phyloP scores from a whole-genome alignment of 2,329 filamentous ascomycete species.

The Annulohypoxylon truncatum region DNA sequence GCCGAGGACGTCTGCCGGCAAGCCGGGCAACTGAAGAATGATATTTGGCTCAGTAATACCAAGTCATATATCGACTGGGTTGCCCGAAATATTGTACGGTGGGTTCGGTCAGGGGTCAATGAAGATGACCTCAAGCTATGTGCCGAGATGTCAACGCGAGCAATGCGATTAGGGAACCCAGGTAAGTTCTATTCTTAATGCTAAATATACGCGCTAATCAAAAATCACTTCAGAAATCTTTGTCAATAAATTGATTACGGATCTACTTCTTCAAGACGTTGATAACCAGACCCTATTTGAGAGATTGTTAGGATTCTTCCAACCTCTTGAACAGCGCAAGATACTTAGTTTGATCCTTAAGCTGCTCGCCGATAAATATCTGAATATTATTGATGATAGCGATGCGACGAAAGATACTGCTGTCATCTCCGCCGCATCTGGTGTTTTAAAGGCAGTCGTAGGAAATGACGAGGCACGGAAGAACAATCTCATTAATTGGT shows the following conservation, averaged over 20 bases:
- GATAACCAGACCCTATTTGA: slow-evolving; percentile 44
- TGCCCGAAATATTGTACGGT: slow-evolving; percentile 69
- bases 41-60: slow-evolving; percentile 73
- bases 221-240: slow-evolving; percentile 54
- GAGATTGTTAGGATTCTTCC: slow-evolving; percentile 52
- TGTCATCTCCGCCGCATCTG: slow-evolving; percentile 67
- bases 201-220: slow-evolving; percentile 4
- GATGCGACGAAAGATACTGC: slow-evolving; percentile 49
- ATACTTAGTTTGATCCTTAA: slow-evolving; percentile 56
- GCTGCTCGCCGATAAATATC: slow-evolving; percentile 58
- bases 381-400: slow-evolving; percentile 53
- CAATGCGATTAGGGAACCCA: slow-evolving; percentile 77
- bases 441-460: slow-evolving; percentile 64
- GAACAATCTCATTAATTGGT: slow-evolving; percentile 71
- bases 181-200: slow-evolving; percentile 59
- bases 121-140: slow-evolving; percentile 56
- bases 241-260: slow-evolving; percentile 48
- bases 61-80: slow-evolving; percentile 77
- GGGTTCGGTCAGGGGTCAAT: slow-evolving; percentile 51
- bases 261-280: slow-evolving; percentile 42
- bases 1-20: slow-evolving; percentile 63
- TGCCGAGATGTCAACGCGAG: slow-evolving; percentile 65
- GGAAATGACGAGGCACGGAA: slow-evolving; percentile 61
- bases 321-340: slow-evolving; percentile 58
- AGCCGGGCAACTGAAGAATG: slow-evolving; percentile 47